Conservation (phyloP, 208 protist genomes). For the Leishmania tropica region DNA sequence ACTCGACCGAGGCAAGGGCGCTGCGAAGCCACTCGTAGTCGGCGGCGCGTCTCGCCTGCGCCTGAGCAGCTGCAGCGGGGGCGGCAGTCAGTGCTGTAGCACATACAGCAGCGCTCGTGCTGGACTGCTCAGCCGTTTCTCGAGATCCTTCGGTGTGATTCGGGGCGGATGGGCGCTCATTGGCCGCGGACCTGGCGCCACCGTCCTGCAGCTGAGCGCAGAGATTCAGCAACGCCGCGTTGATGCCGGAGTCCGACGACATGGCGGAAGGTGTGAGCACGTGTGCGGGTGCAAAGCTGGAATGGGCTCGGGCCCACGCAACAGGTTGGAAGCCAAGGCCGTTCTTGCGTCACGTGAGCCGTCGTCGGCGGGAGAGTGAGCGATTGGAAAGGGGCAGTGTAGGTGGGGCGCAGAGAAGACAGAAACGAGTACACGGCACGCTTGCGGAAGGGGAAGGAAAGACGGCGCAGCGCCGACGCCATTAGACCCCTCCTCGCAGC, state of each 20-base stretch:
- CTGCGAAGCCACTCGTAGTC: slow-evolving; percentile 76
- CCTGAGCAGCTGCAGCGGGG: not conserved
- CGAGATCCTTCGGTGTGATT: not conserved
- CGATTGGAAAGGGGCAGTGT: not conserved
- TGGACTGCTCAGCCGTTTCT: not conserved
- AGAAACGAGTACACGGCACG: not conserved
- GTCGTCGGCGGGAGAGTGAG: not conserved
- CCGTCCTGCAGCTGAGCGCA: slow-evolving; percentile 31
- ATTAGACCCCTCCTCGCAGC: not conserved
- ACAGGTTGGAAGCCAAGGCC: not conserved
- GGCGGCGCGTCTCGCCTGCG: slow-evolving; percentile 13
- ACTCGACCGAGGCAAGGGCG: slow-evolving; percentile 73
- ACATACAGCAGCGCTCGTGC: not conserved
- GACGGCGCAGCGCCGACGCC: not conserved
- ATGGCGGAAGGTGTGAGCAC: not conserved
- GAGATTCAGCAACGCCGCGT: slow-evolving; percentile 34
- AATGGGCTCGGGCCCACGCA: not conserved
- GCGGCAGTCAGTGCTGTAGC: not conserved
- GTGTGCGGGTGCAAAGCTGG: not conserved
- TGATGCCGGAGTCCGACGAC: slow-evolving; percentile 31
- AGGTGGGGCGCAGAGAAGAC: not conserved
- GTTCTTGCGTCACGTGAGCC: too few relatives aligned
- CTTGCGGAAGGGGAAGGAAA: not conserved
- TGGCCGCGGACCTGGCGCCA: too few relatives aligned
- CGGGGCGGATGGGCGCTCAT: not conserved